Base-by-base conservation (phyloP, 169 alveolate species). In the Cryptosporidium sp. region DNA sequence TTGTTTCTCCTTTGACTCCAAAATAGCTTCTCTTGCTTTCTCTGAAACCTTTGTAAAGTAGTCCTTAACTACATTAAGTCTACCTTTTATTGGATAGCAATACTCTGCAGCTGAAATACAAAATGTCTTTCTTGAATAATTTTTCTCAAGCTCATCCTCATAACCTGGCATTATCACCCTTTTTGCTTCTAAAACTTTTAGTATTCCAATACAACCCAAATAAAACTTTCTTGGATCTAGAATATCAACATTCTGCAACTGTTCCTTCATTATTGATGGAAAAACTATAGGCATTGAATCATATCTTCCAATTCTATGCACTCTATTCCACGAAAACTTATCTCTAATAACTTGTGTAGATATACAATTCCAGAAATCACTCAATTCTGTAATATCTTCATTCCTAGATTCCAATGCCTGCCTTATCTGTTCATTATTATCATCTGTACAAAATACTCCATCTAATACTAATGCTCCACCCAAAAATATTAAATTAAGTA, bases 61-160 rank as follows among this genome's bases (percentile, higher is more conserved):
- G 39, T 80, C 89, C 12, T 31, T 44, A 29, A 80, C 89, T 26
- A 62, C 53, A 29, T 80, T 8, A 37, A 80, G 35, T 44, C 62
- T 69, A 39, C 68, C 56, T 48, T 80, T 80, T n/a, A 62, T 52
- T 33, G 89, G 89, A 80, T 35, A 80, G 53, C 89, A 80, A 48
- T 80, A 80, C 56, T 62, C 89, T 42, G 89, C 89, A 16, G 89
- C 73, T n/a, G 89, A 80, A 21, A 80, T 80, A 42, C 89, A 80
- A 80, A 62, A 80, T 37, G 89, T 62, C 16, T 80, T 80, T 39
- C 75, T 60, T 18, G 75, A 23, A 80, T 61, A 80, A 44, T 9
- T 37, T 48, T 42, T 80, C 68, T 80, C 89, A 26, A 56, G 35
- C 1, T 45, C 52, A n/a, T 60, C 75, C 29, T 80, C 89, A 26